Base-by-base conservation (phyloP, 768 basidiomycete species). In the Kwoniella europaea region DNA sequence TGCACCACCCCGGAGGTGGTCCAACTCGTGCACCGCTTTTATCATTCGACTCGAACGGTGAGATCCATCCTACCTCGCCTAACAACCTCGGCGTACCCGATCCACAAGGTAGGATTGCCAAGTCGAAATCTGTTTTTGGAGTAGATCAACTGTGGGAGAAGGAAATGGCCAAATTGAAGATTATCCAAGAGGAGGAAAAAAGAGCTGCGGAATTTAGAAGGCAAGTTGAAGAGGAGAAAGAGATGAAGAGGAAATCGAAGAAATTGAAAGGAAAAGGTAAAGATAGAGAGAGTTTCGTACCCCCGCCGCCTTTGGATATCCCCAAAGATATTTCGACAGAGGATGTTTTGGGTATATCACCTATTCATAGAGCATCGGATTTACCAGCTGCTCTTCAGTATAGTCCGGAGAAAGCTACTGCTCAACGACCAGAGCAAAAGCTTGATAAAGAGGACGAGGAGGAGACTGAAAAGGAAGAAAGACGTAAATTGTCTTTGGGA, bases 111-210 rank as follows among this genome's bases (percentile, higher is more conserved):
- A 55, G 76, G 29, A 80, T 86, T 62, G 67, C 86, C 0, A 86
- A 85, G 53, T 88, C 87, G 50, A 88, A 88, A 68, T 94, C 93
- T n/a, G 92, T 95, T 10, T 97, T 96, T 77, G 94, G 94, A 2
- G 91, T 92, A 0, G 94, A 97, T 82, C 91, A 91, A n/a, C 77
- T 96, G 10, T 96, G 94, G 94, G 91, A 95, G 79, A 87, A 89
- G 52, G 94, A 97, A 83, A 88, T 94, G 86, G 88, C 84, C 18
- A 96, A 92, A 82, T 85, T 96, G 63, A 88, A 88, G 72, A 86
- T 89, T 70, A 91, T 94, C 0, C 90, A 96, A 81, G 90, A 88
- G 13, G 63, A 75, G 18, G 87, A 86, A n/a, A 88, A 88, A 69
- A 22, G 46, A 27, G 46, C 43, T 0, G 87, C 86, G 43, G 86